These are phyloP conservation scores for Sporothrix mexicana DNA, from an alignment of 2,329 filamentous ascomycete species.

Conservation along the genomic window DNA sequence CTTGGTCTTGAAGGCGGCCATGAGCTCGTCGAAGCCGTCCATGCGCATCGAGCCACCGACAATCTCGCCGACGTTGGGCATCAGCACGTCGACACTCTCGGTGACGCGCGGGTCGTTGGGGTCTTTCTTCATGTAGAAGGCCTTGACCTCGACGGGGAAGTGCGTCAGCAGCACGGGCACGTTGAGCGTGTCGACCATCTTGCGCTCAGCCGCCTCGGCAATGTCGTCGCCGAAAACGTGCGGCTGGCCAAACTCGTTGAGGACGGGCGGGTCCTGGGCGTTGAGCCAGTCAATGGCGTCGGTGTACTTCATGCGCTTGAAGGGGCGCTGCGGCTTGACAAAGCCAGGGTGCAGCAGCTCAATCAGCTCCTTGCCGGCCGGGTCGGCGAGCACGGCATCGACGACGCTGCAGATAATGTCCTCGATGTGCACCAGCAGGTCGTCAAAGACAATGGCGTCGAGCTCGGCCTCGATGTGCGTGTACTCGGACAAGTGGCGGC, in stretches of 20 bases:
- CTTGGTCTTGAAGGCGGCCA: slow-evolving; percentile 86
- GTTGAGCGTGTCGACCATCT: slow-evolving; percentile 97
- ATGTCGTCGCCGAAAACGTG: slow-evolving; percentile 97
- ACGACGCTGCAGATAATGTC: slow-evolving; percentile 85
- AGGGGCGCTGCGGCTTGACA: slow-evolving; percentile 78
- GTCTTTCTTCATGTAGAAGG: slow-evolving; percentile 98
- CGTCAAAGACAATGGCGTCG: slow-evolving; percentile 92
- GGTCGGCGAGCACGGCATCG: slow-evolving; percentile 75
- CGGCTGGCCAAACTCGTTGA: slow-evolving; percentile 88
- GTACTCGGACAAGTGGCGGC: slow-evolving; percentile 91
- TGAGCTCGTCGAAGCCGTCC: slow-evolving; percentile 85
- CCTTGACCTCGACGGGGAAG: slow-evolving; percentile 97
- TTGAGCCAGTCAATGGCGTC: slow-evolving; percentile 95
- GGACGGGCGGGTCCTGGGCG: slow-evolving; percentile 78
- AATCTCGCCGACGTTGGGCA: slow-evolving; percentile 97
- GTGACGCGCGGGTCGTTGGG: slow-evolving; percentile 79
- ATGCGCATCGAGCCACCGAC: slow-evolving; percentile 97
- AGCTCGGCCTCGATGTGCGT: slow-evolving; percentile 96
- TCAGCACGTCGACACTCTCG: slow-evolving; percentile 80
- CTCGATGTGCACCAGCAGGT: slow-evolving; percentile 87
- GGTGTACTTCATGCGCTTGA: slow-evolving; percentile 91
- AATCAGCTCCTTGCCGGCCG: slow-evolving; percentile 73
- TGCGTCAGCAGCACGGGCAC: slow-evolving; percentile 80
- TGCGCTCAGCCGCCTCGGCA: slow-evolving; percentile 89
- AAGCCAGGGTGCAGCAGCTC: slow-evolving; percentile 92